Evolutionary conservation across 805 yeast genomes (phyloP).

Genomic region (Myxozyma monticola): DNA sequence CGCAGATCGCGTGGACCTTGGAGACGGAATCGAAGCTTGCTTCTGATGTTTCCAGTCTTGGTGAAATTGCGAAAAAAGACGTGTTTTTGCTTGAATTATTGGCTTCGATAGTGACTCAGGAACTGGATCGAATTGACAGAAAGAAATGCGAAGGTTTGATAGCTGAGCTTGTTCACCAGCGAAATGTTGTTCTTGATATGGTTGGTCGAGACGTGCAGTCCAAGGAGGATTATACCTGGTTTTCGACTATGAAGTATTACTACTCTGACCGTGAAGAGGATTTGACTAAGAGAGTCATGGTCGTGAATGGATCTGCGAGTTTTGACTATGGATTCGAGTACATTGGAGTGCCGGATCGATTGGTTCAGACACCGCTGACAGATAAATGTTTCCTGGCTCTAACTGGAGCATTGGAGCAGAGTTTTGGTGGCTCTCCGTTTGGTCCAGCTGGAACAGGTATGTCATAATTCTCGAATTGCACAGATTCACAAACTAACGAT

Average conservation of each 20-base stretch:
- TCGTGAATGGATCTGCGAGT: conserved; percentile 54
- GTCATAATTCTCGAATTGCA: not conserved
- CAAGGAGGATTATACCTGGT: conserved; percentile 48
- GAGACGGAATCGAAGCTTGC: conserved; percentile 36
- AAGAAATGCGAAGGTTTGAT: conserved; percentile 59
- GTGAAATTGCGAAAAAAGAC: not conserved
- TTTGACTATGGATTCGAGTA: conserved; percentile 79
- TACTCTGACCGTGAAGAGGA: conserved; percentile 20
- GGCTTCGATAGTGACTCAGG: conserved; percentile 39
- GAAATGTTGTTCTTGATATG: conserved; percentile 42
- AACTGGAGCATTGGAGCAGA: conserved; percentile 71
- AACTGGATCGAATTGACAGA: conserved; percentile 39
- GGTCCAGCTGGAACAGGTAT: conserved; percentile 97
- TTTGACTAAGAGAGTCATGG: conserved; percentile 31
- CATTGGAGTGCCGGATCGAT: conserved; percentile 67
- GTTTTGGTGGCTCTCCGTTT: conserved; percentile 83
- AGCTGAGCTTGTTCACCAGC: conserved; percentile 65
- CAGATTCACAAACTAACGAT: not conserved
- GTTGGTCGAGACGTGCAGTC: conserved; percentile 17
- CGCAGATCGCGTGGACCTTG: conserved; percentile 60
- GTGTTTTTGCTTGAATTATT: conserved; percentile 34
- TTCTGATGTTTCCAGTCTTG: not conserved
- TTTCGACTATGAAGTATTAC: conserved; percentile 53
- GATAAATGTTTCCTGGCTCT: conserved; percentile 64
- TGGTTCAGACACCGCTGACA: conserved; percentile 76